These are phyloP conservation scores for Fusarium temperatum DNA, from an alignment of 2,329 filamentous ascomycete species.

Conservation along the genomic window DNA sequence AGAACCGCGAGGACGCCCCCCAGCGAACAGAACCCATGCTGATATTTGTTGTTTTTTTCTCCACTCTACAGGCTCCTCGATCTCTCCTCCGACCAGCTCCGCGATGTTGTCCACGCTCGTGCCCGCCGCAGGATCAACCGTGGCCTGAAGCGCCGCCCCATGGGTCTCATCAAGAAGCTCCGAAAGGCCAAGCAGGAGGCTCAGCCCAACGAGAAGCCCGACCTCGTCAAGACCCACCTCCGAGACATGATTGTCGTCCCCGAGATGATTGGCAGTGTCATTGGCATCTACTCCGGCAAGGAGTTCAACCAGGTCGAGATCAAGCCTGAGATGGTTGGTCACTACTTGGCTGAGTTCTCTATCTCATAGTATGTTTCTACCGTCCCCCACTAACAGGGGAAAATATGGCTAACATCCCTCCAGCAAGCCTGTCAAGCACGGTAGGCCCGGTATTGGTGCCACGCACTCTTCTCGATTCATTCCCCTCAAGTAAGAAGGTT, in stretches of 20 bases:
- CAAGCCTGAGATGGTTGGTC: conserved; percentile 99
- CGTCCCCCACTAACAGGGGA: not conserved
- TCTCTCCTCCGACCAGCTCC: conserved; percentile 97
- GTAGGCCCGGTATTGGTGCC: conserved; percentile 99
- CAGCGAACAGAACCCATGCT: conserved; percentile 27
- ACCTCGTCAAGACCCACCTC: conserved; percentile 98
- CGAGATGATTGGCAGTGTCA: conserved; percentile 99
- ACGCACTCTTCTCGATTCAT: conserved; percentile 99
- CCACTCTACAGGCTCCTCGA: conserved; percentile 84
- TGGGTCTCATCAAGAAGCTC: conserved; percentile 99
- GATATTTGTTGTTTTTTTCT: conserved; percentile 27
- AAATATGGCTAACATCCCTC: conserved; percentile 57
- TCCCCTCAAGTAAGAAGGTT: conserved; percentile 95
- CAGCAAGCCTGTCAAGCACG: conserved; percentile 99
- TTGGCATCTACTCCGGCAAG: conserved; percentile 99
- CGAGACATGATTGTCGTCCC: conserved; percentile 99
- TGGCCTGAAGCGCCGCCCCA: conserved; percentile 99
- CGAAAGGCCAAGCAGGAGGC: conserved; percentile 99
- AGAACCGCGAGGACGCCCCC: not conserved
- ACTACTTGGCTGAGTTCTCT: conserved; percentile 99
- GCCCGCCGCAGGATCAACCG: conserved; percentile 99
- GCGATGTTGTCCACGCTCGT: conserved; percentile 98
- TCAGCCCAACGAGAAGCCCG: conserved; percentile 99
- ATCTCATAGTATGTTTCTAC: conserved; percentile 91
- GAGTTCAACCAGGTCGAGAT: conserved; percentile 99